phyloP scores from a whole-genome alignment of 805 yeast species.

The Ogataea dorogensis region DNA sequence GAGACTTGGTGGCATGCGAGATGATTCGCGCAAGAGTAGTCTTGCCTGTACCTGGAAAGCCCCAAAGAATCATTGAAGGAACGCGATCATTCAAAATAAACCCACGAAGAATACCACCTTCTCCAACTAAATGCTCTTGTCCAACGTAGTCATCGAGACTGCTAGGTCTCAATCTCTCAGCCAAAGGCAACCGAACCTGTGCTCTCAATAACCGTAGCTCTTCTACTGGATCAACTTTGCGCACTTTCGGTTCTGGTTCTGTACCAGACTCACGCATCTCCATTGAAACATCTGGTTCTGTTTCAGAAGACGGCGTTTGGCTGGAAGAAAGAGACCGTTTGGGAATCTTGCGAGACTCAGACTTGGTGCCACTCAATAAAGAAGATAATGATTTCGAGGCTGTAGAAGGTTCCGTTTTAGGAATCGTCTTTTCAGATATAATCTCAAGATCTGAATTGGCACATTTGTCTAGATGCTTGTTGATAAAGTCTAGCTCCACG shows the following conservation, averaged over 20 bases:
- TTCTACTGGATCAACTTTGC: slow-evolving; percentile 15
- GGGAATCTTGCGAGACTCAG: slow-evolving; percentile 7
- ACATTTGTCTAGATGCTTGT: slow-evolving; percentile 36
- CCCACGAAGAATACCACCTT: slow-evolving; percentile 61
- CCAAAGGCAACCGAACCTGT: slow-evolving; percentile 48
- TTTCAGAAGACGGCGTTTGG: slow-evolving; percentile 7
- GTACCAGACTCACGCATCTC: slow-evolving; percentile 7
- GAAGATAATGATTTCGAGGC: slow-evolving; percentile 15
- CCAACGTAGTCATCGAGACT: slow-evolving; percentile 74
- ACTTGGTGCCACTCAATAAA: slow-evolving; percentile 16
- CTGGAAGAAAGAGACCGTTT: slow-evolving; percentile 11
- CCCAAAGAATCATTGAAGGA: slow-evolving; percentile 90
- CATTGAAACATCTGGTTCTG: slow-evolving; percentile 3
- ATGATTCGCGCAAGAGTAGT: slow-evolving; percentile 68
- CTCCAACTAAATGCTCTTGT: slow-evolving; percentile 73
- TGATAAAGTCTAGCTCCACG: slow-evolving; percentile 30
- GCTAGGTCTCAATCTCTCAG: slow-evolving; percentile 82
- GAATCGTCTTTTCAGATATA: slow-evolving; percentile 6
- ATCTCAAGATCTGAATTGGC: slow-evolving; percentile 10
- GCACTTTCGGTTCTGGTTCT: slow-evolving; percentile 8
- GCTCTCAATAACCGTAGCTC: slow-evolving; percentile 21
- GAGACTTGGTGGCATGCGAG: slow-evolving; percentile 51
- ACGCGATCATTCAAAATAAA: slow-evolving; percentile 62
- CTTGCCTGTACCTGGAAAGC: slow-evolving; percentile 96
- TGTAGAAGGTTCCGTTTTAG: background rate